phyloP scores from a whole-genome alignment of 805 yeast genomes.

The Candida ponderosae region DNA sequence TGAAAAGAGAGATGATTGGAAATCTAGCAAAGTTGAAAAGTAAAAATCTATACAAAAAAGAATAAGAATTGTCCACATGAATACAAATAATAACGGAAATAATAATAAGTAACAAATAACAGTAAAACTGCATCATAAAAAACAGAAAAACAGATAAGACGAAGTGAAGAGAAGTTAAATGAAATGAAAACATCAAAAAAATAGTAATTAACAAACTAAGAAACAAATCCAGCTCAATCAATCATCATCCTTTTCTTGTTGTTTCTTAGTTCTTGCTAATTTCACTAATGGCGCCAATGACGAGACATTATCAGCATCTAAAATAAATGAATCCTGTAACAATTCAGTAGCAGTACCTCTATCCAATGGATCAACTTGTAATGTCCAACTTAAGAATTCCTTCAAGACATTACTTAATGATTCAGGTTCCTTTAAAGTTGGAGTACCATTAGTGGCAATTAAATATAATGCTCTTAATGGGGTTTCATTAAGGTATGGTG shows the following conservation, averaged over 20 bases:
- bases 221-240: slow-evolving; percentile 6
- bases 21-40: no score
- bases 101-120: no score
- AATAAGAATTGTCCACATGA: no score
- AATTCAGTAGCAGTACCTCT: slow-evolving; percentile 75
- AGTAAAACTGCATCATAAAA: no score
- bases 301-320: slow-evolving; percentile 51
- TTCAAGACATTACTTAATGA: slow-evolving; percentile 59
- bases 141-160: no score
- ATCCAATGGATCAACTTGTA: slow-evolving; percentile 76
- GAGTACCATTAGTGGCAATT: slow-evolving; percentile 96
- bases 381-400: slow-evolving; percentile 65
- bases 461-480: slow-evolving; percentile 90
- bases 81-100: no score
- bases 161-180: no score
- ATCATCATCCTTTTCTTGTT: slow-evolving; percentile 28
- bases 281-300: slow-evolving; percentile 69
- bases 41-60: no score
- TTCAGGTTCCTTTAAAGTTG: slow-evolving; percentile 84
- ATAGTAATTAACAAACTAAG: not conserved
- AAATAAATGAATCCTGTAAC: slow-evolving; percentile 56
- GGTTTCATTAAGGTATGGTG: slow-evolving; percentile 94
- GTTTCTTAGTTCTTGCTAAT: slow-evolving; percentile 61
- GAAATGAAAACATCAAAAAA: no score
- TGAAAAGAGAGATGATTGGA: no score